These are phyloP conservation scores for Pontederia crassipes DNA, from an alignment of 176 grass and related monocot genomes.

Conservation along the genomic window DNA sequence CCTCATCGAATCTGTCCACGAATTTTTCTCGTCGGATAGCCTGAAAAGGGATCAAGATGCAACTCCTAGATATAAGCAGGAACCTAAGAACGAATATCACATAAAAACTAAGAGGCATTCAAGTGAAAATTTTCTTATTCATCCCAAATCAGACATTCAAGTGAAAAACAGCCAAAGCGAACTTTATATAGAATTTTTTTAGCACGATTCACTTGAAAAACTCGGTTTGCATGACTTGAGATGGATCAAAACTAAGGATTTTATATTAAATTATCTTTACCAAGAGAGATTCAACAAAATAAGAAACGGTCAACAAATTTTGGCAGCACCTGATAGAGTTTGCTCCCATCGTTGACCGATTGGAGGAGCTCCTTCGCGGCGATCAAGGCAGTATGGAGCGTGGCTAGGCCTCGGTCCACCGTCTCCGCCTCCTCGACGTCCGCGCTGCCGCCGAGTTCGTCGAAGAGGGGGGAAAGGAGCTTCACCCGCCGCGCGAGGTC, in stretches of 20 bases:
- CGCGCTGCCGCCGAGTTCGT: conserved; percentile 29
- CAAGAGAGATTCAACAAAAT: not conserved
- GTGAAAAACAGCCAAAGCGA: no score
- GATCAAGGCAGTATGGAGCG: conserved; percentile 36
- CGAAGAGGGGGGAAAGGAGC: conserved; percentile 67
- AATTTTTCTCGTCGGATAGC: conserved; percentile 38
- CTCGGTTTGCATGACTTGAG: no score
- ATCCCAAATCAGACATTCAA: no score
- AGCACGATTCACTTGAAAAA: no score
- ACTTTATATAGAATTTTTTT: no score
- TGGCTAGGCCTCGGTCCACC: not conserved
- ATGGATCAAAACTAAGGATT: no score
- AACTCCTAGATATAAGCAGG: no score
- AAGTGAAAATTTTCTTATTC: no score
- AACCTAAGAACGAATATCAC: no score
- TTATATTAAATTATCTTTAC: no score
- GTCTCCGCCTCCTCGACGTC: not conserved
- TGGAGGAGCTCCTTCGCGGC: conserved; percentile 55
- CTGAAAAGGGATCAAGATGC: conserved; percentile 17
- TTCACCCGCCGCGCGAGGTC: conserved; percentile 73
- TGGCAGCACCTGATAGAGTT: conserved; percentile 62
- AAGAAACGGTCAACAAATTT: not conserved
- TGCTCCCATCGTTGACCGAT: conserved; percentile 58
- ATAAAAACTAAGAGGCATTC: no score
- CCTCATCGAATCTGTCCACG: conserved; percentile 29